These are phyloP conservation scores for Phytophthora hybrid DNA, from an alignment of 352 stramenopile species.

Conservation along the genomic window DNA sequence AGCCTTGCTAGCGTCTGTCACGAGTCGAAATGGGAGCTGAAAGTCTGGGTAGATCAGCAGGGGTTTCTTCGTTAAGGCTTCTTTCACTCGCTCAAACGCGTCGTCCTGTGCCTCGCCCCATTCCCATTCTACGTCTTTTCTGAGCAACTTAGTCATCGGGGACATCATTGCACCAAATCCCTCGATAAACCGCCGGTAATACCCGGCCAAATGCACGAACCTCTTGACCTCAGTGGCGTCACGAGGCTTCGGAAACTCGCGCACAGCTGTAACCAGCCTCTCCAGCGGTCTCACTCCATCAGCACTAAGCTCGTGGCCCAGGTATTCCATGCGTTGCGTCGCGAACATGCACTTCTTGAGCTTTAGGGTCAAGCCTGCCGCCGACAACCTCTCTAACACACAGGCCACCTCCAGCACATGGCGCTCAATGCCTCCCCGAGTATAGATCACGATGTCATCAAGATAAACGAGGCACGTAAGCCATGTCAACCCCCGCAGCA, in stretches of 20 bases:
- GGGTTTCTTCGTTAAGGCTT: not conserved
- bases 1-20: slow-evolving; percentile 18
- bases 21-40: slow-evolving; percentile 30
- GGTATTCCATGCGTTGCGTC: too few relatives aligned
- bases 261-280: too few relatives aligned
- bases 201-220: slow-evolving; percentile 38
- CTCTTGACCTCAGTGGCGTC: slow-evolving; percentile 16
- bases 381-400: too few relatives aligned
- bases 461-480: slow-evolving; percentile 41
- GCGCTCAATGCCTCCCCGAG: slow-evolving; percentile 3
- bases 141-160: slow-evolving; percentile 37
- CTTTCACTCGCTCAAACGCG: slow-evolving; percentile 31
- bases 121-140: slow-evolving; percentile 22
- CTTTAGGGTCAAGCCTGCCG: too few relatives aligned
- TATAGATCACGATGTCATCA: slow-evolving; percentile 35
- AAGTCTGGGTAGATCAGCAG: slow-evolving; percentile 39
- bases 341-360: too few relatives aligned
- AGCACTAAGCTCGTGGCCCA: too few relatives aligned
- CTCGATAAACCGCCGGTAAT: slow-evolving; percentile 37
- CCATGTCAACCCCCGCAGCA: slow-evolving; percentile 32
- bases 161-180: slow-evolving; percentile 20
- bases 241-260: slow-evolving; percentile 10
- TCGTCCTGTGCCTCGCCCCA: slow-evolving; percentile 31
- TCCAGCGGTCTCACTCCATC: too few relatives aligned
- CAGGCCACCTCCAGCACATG: slow-evolving; percentile 31